These are phyloP conservation scores for Acacia acuminata DNA, from an alignment of 306 rosid species.

Conservation along the genomic window DNA sequence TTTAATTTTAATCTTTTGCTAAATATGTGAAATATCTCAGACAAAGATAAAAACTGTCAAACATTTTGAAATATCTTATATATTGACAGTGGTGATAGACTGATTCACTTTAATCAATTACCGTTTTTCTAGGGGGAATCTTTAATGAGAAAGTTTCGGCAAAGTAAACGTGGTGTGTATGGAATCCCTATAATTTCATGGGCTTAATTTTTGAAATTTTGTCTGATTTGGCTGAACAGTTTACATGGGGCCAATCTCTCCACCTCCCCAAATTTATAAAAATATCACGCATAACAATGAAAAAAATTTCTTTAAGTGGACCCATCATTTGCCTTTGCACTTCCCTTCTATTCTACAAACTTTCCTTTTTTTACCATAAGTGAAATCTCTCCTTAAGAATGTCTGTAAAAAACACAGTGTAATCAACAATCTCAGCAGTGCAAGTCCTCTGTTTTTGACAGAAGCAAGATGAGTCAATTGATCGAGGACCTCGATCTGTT, in stretches of 20 bases:
- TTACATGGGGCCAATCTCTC: constrained; percentile 3
- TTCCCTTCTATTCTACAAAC: neutral
- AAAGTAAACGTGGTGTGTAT: neutral
- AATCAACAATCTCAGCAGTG: constrained; percentile 12
- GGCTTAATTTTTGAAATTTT: neutral
- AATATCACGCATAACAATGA: neutral
- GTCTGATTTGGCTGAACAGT: constrained; percentile 21
- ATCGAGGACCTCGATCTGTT: constrained; percentile 41
- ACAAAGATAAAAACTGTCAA: too few species aligned
- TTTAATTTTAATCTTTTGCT: neutral
- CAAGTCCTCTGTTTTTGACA: constrained; percentile 41
- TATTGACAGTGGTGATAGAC: neutral
- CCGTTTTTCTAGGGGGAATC: neutral
- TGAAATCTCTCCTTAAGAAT: neutral
- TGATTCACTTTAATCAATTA: neutral
- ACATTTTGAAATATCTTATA: neutral
- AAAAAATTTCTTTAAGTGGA: neutral
- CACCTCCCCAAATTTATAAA: neutral
- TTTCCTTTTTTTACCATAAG: neutral
- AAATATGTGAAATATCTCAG: neutral
- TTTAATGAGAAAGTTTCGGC: neutral
- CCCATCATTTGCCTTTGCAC: neutral
- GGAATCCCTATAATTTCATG: neutral
- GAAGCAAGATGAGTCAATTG: constrained; percentile 59
- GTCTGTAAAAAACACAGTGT: constrained; percentile 19